These are phyloP conservation scores for Clarireedia hainanense DNA, from an alignment of 2,329 filamentous ascomycete species.

Conservation along the genomic window DNA sequence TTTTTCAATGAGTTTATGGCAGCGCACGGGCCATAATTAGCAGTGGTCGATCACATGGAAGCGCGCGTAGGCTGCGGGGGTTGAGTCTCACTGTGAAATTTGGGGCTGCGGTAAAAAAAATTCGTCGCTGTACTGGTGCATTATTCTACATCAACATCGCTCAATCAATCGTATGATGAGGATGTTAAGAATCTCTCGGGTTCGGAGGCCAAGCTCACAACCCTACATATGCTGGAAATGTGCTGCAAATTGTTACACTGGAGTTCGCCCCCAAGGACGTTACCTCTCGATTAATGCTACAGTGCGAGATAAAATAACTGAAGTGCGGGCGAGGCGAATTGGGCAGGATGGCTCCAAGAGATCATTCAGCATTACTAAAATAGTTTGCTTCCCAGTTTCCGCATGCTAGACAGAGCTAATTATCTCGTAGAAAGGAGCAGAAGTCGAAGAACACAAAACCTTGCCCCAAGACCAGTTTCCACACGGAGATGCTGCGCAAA, in stretches of 20 bases:
- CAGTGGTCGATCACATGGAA: too few relatives aligned
- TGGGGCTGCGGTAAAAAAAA: neutral
- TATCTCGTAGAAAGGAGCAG: neutral
- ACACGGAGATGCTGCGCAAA: neutral
- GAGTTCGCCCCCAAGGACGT: neutral
- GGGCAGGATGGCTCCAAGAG: neutral
- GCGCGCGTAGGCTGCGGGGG: too few relatives aligned
- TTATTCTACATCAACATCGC: neutral
- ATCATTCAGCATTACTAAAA: neutral
- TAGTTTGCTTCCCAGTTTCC: neutral
- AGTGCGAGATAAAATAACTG: neutral
- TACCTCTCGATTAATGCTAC: neutral
- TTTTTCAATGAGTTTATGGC: too few relatives aligned
- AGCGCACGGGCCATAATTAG: too few relatives aligned
- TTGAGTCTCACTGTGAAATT: neutral
- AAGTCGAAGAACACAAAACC: neutral
- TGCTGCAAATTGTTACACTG: constrained; percentile 13
- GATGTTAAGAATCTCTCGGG: constrained; percentile 20
- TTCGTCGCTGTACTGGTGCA: neutral
- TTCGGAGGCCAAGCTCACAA: constrained; percentile 9
- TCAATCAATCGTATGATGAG: neutral
- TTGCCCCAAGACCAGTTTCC: constrained; percentile 1
- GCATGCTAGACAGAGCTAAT: neutral
- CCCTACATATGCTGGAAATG: constrained; percentile 24
- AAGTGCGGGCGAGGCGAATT: neutral